Base-by-base conservation (phyloP, 169 alveolate species). In the Cryptosporidium muris region DNA sequence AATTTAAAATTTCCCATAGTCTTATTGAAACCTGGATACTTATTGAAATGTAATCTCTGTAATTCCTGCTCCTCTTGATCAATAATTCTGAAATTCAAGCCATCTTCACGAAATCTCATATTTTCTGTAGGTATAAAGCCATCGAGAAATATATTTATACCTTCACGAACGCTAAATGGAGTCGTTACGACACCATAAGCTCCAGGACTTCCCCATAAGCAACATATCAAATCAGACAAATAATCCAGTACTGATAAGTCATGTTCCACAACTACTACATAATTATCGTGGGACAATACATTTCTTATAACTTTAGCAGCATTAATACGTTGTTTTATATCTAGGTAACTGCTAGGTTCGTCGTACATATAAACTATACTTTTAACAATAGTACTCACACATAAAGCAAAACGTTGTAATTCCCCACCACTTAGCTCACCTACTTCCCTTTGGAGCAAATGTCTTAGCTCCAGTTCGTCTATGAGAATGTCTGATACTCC, bases 161-260 rank as follows among this genome's bases (percentile, higher is more conserved):
- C 98, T 92, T 98, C 99, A 51, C 99, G 90, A 0, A 98, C 99
- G 63, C 98, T 92, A 89, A 95, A 97, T 37, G 99, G 99, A 92
- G 97, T 93, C n/a, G 99, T 97, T 9, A 98, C 99, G 2, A 98
- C 99, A n/a, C 99, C 99, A 90, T 98, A 98, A 43, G 97, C 99
- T 37, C 99, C 98, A 34, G 99, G 98, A 68, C 91, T 90, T 25
- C 99, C 99, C 97, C 99, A 98, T 62, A 98, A 95, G 65, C 99
- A 97, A 88, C 99, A 98, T 16, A 98, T 95, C 91, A 93, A 96
- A 91, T 98, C 99, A 38, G 99, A 96, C 66, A 98, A 89, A 90
- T 98, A 98, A 92, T 98, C 99, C 68, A 97, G 91, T 48, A 98
- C 98, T n/a, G 99, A 96, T 67, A 98, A 92, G 89, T 98, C 99